Percentiles rank a stretch among this genome's conserved stretches.
Evolutionary conservation across 495 filamentous ascomycete species (phyloP).

Genomic region (Cercophora newfieldiana): DNA sequence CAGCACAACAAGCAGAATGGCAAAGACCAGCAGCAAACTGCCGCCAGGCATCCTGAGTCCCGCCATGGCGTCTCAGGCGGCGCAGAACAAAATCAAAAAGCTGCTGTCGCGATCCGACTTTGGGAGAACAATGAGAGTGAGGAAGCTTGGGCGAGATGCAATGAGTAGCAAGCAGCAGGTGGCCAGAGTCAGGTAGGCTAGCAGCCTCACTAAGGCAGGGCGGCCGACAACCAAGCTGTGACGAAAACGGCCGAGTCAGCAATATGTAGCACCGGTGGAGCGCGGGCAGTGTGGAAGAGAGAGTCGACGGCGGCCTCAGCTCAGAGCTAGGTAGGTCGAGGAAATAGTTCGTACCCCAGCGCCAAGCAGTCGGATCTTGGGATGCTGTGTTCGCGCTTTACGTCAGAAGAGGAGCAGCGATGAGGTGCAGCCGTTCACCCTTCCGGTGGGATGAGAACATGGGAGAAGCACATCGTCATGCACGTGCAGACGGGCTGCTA

Average conservation of each 20-base stretch:
- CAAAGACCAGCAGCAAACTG: conserved; percentile 48
- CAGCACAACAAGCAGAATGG: conserved; percentile 61
- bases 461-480: background rate
- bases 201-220: background rate
- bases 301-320: background rate
- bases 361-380: background rate
- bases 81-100: background rate
- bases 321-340: background rate
- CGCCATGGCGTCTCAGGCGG: conserved; percentile 34
- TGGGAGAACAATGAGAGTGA: background rate
- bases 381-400: background rate
- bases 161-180: background rate
- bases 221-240: background rate
- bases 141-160: background rate
- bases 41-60: conserved; percentile 40
- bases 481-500: background rate
- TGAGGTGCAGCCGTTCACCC: background rate
- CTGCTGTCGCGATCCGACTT: background rate
- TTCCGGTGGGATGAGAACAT: background rate
- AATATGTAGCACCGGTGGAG: background rate
- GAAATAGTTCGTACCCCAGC: background rate
- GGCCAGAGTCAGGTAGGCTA: background rate
- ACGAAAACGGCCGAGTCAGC: conserved; percentile 2
- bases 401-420: conserved; percentile 7
- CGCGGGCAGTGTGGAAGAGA: background rate